Evolutionary conservation across 2,329 filamentous ascomycete species (phyloP).

Genomic region (Helminthosporium solani): DNA sequence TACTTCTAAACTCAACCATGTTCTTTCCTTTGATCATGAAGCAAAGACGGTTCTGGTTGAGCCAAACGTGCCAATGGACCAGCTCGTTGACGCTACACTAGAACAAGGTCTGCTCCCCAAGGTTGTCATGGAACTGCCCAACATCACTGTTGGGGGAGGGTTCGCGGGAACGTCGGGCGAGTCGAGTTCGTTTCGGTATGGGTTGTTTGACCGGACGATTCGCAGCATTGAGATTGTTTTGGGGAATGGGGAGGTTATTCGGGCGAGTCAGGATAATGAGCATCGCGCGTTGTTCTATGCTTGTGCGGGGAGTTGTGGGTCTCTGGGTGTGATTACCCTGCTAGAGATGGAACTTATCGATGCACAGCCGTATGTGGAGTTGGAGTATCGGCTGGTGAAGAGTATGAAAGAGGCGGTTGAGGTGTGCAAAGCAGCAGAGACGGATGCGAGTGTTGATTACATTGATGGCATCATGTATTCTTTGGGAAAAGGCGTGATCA

Average conservation of each 20-base stretch:
- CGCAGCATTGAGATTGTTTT: conserved; percentile 64
- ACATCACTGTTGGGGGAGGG: conserved; percentile 67
- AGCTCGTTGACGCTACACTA: conserved; percentile 59
- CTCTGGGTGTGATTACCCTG: conserved; percentile 61
- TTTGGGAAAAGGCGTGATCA: conserved; percentile 57
- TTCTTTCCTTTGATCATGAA: conserved; percentile 46
- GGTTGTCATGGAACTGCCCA: conserved; percentile 71
- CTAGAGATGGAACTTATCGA: conserved; percentile 60
- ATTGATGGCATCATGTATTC: conserved; percentile 70
- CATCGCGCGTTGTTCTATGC: conserved; percentile 59
- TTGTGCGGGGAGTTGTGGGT: conserved; percentile 61
- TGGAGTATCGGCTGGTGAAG: conserved; percentile 60
- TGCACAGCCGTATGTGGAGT: conserved; percentile 59
- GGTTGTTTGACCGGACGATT: conserved; percentile 65
- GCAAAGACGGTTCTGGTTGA: conserved; percentile 58
- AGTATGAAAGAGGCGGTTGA: conserved; percentile 52
- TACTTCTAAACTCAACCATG: conserved; percentile 51
- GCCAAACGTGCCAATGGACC: conserved; percentile 69
- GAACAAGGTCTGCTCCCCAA: conserved; percentile 58
- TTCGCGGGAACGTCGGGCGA: conserved; percentile 68
- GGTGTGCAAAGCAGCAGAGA: conserved; percentile 49
- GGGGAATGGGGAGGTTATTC: conserved; percentile 57
- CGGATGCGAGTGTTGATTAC: conserved; percentile 58
- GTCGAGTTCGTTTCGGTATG: conserved; percentile 65
- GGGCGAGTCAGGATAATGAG: conserved; percentile 46